Evolutionary conservation across 1,139 yeast genomes (phyloP).

Genomic region (Pichia sp.): DNA sequence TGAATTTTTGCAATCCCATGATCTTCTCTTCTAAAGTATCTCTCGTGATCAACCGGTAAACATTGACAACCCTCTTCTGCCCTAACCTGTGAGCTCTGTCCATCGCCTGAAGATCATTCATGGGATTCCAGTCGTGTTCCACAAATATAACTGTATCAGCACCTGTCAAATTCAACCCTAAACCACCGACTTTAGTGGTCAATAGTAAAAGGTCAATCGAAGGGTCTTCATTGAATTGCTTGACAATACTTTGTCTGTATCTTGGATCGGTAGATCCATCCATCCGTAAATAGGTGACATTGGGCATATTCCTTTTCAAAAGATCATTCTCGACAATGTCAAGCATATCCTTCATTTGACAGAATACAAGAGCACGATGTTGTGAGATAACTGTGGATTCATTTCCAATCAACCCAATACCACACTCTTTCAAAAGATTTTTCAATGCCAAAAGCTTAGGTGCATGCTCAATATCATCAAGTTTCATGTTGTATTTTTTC

Average conservation of each 20-base stretch:
- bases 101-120: conserved; percentile 99
- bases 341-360: conserved; percentile 96
- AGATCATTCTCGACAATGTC: conserved; percentile 93
- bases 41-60: conserved; percentile 79
- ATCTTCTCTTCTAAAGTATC: conserved; percentile 94
- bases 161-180: conserved; percentile 94
- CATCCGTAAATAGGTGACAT: conserved; percentile 89
- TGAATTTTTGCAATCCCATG: conserved; percentile 97
- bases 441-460: conserved; percentile 86
- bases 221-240: conserved; percentile 92
- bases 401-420: conserved; percentile 59
- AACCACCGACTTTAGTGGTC: conserved; percentile 97
- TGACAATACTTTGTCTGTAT: conserved; percentile 85
- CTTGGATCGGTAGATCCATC: conserved; percentile 96
- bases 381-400: conserved; percentile 79
- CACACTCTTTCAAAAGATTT: conserved; percentile 84
- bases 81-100: conserved; percentile 99
- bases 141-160: conserved; percentile 98
- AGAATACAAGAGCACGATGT: conserved; percentile 91
- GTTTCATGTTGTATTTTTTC: conserved; percentile 51
- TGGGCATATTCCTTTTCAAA: conserved; percentile 77
- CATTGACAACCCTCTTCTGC: conserved; percentile 82
- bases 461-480: conserved; percentile 77
- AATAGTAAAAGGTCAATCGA: conserved; percentile 88
- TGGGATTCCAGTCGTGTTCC: conserved; percentile 99